Base-by-base conservation (phyloP, 768 basidiomycete genomes). In the Butyriboletus loyo region DNA sequence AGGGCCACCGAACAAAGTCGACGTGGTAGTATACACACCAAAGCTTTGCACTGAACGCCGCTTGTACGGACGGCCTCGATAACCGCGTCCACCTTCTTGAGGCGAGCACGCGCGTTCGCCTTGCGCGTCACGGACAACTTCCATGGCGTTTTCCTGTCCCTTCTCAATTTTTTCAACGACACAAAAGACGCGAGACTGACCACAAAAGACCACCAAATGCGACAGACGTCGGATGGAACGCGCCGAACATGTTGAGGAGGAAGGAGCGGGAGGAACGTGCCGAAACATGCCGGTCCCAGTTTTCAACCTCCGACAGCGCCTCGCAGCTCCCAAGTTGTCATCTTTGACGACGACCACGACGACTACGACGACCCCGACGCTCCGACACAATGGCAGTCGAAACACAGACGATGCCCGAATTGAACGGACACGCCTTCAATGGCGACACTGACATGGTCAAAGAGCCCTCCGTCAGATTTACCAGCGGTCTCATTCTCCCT, bases 21-120 rank as follows among this genome's bases (percentile, higher is more conserved):
- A 43, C 21, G 46, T 6, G 7, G 21, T 19, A 22, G 2, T 6
- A 11, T 21, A 76, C 89, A 54, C 64, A 96, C 95, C 66, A 98
- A 71, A 37, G 92, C 77, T 32, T 72, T 67, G 62, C 87, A 91
- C 63, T 88, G 68, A 7, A 98, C 78, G 5, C 97, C 96, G 59
- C 90, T 92, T 15, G 81, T 75, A 56, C 82, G 77, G 6, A 98
- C 87, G 1, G 93, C 82, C 54, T 92, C 88, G 55, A 99, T 96
- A 51, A 98, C 96, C 2, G 83, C 73, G 74, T 99, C 97, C 32
- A 98, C 96, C 64, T 82, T 86, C 78, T 92, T 94, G 55, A 99
- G 82, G 52, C 97, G 81, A 44, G 86, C 75, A 24, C 97, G 83
- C 50, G 86, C 90, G 60, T 97, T 95, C 22, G 92, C 90, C 74